Evolutionary conservation across 805 yeast species (phyloP).

Genomic region (Yamadazyma scolyti): DNA sequence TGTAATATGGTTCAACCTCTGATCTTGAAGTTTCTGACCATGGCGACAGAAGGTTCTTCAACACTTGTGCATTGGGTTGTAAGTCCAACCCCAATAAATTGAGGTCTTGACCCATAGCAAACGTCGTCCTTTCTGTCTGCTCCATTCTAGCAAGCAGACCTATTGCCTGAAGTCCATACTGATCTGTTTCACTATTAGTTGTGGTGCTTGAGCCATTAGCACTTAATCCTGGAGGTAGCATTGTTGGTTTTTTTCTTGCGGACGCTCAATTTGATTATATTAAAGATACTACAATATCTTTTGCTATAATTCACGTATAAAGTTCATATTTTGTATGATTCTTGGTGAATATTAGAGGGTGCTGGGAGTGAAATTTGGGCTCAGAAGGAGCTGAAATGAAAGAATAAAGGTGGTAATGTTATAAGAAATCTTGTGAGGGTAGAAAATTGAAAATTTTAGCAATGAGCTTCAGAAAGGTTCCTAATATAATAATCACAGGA

Average conservation of each 20-base stretch:
- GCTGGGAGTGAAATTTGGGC: too few species aligned
- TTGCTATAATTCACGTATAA: too few species aligned
- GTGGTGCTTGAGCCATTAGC: constrained; percentile 1
- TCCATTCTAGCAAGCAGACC: constrained; percentile 59
- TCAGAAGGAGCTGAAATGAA: too few species aligned
- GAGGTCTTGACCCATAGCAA: constrained; percentile 75
- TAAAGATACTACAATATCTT: too few species aligned
- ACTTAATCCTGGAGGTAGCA: constrained; percentile 24
- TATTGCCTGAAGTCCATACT: constrained; percentile 67
- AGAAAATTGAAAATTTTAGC: constrained; percentile 1
- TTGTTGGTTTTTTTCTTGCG: constrained; percentile 5
- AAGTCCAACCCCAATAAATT: constrained; percentile 64
- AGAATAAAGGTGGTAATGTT: too few species aligned
- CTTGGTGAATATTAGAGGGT: too few species aligned
- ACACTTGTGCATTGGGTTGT: constrained; percentile 42
- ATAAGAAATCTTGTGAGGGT: too few species aligned
- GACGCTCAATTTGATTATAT: too few species aligned
- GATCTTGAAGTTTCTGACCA: constrained; percentile 92
- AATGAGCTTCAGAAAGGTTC: constrained; percentile 36
- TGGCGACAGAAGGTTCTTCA: constrained; percentile 78
- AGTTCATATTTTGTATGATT: too few species aligned
- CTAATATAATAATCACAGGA: constrained; percentile 89
- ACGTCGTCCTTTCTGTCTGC: constrained; percentile 56
- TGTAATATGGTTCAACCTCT: constrained; percentile 82
- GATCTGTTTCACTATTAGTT: constrained; percentile 43